Evolutionary conservation across 495 filamentous ascomycete genomes (phyloP), one percentile per base, ranked within the genome.

Genomic region (Aspergillus conjunctus): DNA sequence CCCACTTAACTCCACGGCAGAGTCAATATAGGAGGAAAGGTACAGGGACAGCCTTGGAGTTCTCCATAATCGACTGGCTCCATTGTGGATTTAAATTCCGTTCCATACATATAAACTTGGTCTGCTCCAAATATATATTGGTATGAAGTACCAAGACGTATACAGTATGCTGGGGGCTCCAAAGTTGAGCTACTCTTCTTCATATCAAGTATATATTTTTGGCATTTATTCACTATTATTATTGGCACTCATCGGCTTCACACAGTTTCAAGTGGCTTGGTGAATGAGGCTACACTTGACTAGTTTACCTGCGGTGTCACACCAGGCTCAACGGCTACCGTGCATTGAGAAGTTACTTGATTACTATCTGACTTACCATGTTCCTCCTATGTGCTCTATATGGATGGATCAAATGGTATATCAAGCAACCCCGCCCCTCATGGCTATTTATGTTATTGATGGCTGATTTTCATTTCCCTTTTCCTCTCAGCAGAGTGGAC

Each of bases 1-100:
- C 57, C 66, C 66, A 68, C 66, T 63, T 54, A 56, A 66, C 60
- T 64, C 65, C 65, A 62, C 62, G 61, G 56, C 61, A 51, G 41
- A 49, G 53, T 63, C 61, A 51, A 58, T 62, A 50, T 50, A 33
- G 51, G 44, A 37, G 51, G 41, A 32, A 8, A 45, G 58, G 20
- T 46, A 51, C 31, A 48, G 21, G 17, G 26, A 34, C 51, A 41
- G 4, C 9, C 39, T 17, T 17, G 17, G 39, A 12, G 39, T 43
- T 43, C 39, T 43, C 39, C 39, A 43, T 43, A 15, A 15, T 14
- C 39, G 5, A 15, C 12, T 43, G 39, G 44, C 7, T 7, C 44
- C 44, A 48, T 22, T 21, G 56, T 59, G 56, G 56, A 59, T 51
- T 26, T 26, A 5, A 26, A 26, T 26, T 26, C 2, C 5, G 26